Base-by-base conservation (phyloP, 2,329 filamentous ascomycete species). In the Botrytis sinoallii region DNA sequence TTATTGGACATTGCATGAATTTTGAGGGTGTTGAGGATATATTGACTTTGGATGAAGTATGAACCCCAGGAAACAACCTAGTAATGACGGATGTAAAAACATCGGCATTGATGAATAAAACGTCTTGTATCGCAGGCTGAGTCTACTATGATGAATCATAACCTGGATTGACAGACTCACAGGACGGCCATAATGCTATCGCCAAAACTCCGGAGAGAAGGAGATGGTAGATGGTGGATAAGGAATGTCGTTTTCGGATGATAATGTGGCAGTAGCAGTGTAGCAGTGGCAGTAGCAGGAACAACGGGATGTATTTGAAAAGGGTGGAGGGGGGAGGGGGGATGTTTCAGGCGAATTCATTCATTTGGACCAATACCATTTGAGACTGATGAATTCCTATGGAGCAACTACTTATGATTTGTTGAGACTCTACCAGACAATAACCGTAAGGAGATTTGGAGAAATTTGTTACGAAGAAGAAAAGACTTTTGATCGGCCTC, bases 301-400 rank as follows among this genome's bases (percentile, higher is more conserved):
- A 64, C 40, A 42, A 57, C 35, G 20, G 44, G 55, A 46, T 29
- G 38, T 55, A 57, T 55, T 66, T 67, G 70, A 72, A 40, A 67
- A 48, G 48, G 70, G 40, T 55, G 25, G 25, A 55, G 52, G 52
- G 52, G 52, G 25, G 25, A 55, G 52, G 52, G 52, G 52, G 70
- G 25, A 55, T 72, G 70, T 72, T 60, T 72, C 70, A 72, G 70
- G 70, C 61, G 61, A 72, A 59, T 42, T 32, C 40, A 68, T 68
- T 52, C 48, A 32, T 32, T n/a, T 35, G 22, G 35, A 40, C 69
- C 57, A 71, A 64, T 64, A 46, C 38, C 16, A 44, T 55, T 63
- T 10, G 59, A 63, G 60, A n/a, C 25, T 2, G n/a, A 40, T n/a
- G 35, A 4, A 18, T n/a, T 40, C 42, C 22, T 63, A 63, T n/a